Percentiles rank a stretch among this genome's conserved stretches.
Conservation (phyloP, 208 protist genomes). For the Trypanosoma caninum region DNA sequence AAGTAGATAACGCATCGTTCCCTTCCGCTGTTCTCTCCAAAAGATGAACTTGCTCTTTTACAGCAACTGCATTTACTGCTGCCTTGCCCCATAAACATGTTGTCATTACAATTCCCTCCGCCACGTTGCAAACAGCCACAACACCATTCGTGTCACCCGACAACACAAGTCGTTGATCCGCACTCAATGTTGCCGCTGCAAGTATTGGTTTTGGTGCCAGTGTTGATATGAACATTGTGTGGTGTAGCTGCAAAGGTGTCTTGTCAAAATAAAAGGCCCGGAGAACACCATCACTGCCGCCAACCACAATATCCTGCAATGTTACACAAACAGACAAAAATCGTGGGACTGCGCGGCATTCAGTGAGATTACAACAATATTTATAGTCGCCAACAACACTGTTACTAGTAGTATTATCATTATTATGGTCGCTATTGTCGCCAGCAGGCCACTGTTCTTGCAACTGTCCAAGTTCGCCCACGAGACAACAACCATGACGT, state of each 20-base stretch:
- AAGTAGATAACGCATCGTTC: neutral
- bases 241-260: neutral
- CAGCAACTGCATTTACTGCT: constrained; percentile 51
- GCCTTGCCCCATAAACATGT: constrained; percentile 28
- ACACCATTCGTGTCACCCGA: constrained; percentile 64
- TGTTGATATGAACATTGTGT: neutral
- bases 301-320: constrained; percentile 30
- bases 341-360: constrained; percentile 37
- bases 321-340: constrained; percentile 45
- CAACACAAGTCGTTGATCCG: constrained; percentile 21
- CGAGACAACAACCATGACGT: constrained; percentile 24
- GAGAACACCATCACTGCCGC: constrained; percentile 64
- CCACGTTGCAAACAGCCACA: constrained; percentile 31
- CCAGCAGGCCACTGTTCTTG: neutral
- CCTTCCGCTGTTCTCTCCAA: neutral
- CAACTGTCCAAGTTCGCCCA: constrained; percentile 6
- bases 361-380: too few species aligned
- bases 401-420: too few species aligned
- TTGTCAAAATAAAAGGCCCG: constrained; percentile 22
- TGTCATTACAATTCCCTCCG: constrained; percentile 7
- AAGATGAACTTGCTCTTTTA: neutral
- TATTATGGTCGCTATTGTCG: too few species aligned
- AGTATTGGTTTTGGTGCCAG: constrained; percentile 43
- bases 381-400: too few species aligned
- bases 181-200: constrained; percentile 16